Evolutionary conservation across 805 yeast genomes (phyloP).

Genomic region (Metschnikowia arizonensis): DNA sequence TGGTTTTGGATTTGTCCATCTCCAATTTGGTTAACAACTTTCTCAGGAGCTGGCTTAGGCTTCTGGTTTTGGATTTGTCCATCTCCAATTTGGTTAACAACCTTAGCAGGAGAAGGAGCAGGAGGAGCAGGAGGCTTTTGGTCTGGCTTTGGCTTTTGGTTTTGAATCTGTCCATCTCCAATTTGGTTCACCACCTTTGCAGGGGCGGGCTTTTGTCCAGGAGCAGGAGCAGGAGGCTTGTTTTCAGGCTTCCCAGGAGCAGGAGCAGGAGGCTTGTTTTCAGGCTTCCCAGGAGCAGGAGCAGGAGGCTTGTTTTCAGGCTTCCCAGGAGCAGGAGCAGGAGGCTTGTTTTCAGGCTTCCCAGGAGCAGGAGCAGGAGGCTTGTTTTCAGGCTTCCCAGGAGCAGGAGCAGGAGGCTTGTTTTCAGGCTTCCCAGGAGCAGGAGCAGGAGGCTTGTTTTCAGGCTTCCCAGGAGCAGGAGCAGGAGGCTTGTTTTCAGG

Average conservation of each 20-base stretch:
- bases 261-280: constrained; percentile 3
- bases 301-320: neutral
- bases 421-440: too few species aligned
- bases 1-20: constrained; percentile 48
- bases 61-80: constrained; percentile 17
- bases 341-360: too few species aligned
- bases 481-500: neutral
- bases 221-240: constrained; percentile 14
- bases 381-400: too few species aligned
- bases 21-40: constrained; percentile 44
- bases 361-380: constrained; percentile 7
- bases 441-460: constrained; percentile 3
- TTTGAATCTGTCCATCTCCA: constrained; percentile 10
- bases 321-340: constrained; percentile 8
- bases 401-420: constrained; percentile 1
- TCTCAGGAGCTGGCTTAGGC: constrained; percentile 23
- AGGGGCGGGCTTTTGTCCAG: constrained; percentile 15
- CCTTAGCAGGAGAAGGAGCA: constrained; percentile 29
- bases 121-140: neutral
- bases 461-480: constrained; percentile 11
- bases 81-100: constrained; percentile 17
- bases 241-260: constrained; percentile 22
- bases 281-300: constrained; percentile 11
- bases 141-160: constrained; percentile 21
- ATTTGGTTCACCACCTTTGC: constrained; percentile 44